Percentiles rank a stretch among this genome's conserved stretches.
phyloP scores from a whole-genome alignment of 805 yeast species.

The Cyberlindnera saturnus region DNA sequence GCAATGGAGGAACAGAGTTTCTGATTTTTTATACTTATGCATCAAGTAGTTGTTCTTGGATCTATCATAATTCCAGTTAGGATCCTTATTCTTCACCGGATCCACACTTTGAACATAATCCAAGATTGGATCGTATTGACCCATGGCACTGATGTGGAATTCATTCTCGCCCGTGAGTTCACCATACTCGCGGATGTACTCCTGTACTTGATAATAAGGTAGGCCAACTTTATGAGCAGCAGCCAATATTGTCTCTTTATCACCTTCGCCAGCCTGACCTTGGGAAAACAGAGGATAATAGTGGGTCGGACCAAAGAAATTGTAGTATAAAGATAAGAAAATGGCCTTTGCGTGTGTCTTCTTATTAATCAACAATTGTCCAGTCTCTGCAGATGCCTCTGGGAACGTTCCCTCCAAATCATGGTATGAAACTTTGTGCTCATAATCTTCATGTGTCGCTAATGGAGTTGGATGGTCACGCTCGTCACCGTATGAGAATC shows the following conservation, averaged over 20 bases:
- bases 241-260: constrained; percentile 71
- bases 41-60: constrained; percentile 16
- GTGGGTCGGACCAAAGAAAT: constrained; percentile 53
- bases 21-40: constrained; percentile 18
- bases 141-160: constrained; percentile 50
- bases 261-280: constrained; percentile 74
- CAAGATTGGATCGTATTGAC: constrained; percentile 45
- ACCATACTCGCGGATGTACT: constrained; percentile 48
- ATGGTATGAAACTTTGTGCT: constrained; percentile 41
- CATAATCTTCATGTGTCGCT: constrained; percentile 25
- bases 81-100: constrained; percentile 10
- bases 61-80: constrained; percentile 11
- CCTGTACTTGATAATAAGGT: constrained; percentile 49
- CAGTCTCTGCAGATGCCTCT: constrained; percentile 64
- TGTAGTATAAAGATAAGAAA: constrained; percentile 58
- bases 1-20: constrained; percentile 24
- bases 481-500: constrained; percentile 28
- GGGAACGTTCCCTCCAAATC: constrained; percentile 66
- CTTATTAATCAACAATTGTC: constrained; percentile 57
- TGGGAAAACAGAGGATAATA: constrained; percentile 56
- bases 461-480: constrained; percentile 23
- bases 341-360: constrained; percentile 50
- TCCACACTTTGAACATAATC: constrained; percentile 26
- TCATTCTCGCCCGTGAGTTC: constrained; percentile 21
- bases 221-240: constrained; percentile 50